Conservation (phyloP, 2,329 filamentous ascomycete species). For the Phoma sp. region DNA sequence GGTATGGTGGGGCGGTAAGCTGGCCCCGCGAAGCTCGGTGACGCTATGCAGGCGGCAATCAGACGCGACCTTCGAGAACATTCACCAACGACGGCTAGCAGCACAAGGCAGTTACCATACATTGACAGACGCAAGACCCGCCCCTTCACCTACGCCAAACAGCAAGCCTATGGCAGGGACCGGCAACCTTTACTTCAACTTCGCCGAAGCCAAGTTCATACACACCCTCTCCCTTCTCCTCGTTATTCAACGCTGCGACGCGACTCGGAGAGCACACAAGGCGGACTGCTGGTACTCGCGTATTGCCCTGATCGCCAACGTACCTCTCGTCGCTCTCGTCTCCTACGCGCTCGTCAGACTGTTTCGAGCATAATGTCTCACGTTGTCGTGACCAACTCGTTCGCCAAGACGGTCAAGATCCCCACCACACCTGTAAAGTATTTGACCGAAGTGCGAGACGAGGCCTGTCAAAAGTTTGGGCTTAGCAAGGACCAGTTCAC, state of each 20-base stretch:
- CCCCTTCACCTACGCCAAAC: not conserved
- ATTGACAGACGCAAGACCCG: not conserved
- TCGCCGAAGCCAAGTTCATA: constrained; percentile 42
- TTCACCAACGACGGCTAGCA: constrained; percentile 2
- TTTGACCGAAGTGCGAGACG: constrained; percentile 82
- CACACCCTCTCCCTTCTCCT: constrained; percentile 40
- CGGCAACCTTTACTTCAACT: constrained; percentile 39
- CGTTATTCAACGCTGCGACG: constrained; percentile 37
- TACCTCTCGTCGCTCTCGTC: constrained; percentile 32
- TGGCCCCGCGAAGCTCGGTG: constrained; percentile 13
- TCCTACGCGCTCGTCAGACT: constrained; percentile 36
- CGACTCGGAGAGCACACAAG: constrained; percentile 31
- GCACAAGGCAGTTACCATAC: not conserved
- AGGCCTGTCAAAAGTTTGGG: constrained; percentile 85
- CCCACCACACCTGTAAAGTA: constrained; percentile 84
- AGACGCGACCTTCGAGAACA: constrained; percentile 11
- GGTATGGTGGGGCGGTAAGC: constrained; percentile 22
- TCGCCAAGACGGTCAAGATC: constrained; percentile 77
- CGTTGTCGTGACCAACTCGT: constrained; percentile 84
- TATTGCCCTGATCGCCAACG: constrained; percentile 33
- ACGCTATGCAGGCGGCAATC: constrained; percentile 5
- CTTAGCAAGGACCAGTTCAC: constrained; percentile 75
- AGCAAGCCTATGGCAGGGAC: constrained; percentile 39
- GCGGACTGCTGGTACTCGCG: constrained; percentile 38
- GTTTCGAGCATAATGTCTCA: constrained; percentile 75